Evolutionary conservation across 805 yeast genomes (phyloP), one percentile per base, ranked within the genome.

Genomic region (Cephaloascus fragrans): DNA sequence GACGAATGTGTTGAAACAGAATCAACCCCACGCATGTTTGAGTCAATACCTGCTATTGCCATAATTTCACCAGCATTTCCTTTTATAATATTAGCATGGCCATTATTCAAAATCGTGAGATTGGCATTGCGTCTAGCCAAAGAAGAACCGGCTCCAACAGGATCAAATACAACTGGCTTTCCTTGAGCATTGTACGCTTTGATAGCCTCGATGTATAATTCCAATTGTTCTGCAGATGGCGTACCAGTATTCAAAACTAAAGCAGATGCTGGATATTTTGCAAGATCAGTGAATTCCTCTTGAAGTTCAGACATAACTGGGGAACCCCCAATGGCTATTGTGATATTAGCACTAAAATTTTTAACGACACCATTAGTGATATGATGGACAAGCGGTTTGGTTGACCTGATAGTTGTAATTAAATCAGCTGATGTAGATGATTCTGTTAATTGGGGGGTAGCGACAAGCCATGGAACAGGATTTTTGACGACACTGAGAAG

Each of bases 101-200:
- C 87, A 10, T 66, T 55, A 29, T 77, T 65, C 26, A 88, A 55
- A 8, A 87, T 48, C 1, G 53, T 52, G 19, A 62, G 54, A 38
- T 78, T 72, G 15, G 77, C 62, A 3, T 57, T 49, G 32, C 62
- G 61, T 42, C 97, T 67, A 4, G 74, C 69, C 3, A 51, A 41
- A 0, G 95, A 70, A 0, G 96, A 96, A 19, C 95, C 95, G 32
- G 81, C 86, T 1, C 88, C 97, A n/a, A 88, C 96, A 1, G 96
- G 97, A 55, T 88, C 97, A 47, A 83, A 80, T 0, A 88, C 75
- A 26, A 88, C 71, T 3, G 85, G 89, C 35, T 69, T 65, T 2
- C 73, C 73, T 12, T 55, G 47, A 12, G 50, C 52, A 51, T 81
- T 82, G 53, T 88, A 86, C 0, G 70, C 73, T 8, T 53, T 51